phyloP scores from a whole-genome alignment of 139 green algal genomes.

The Auxenochlorella pyrenoidosa region DNA sequence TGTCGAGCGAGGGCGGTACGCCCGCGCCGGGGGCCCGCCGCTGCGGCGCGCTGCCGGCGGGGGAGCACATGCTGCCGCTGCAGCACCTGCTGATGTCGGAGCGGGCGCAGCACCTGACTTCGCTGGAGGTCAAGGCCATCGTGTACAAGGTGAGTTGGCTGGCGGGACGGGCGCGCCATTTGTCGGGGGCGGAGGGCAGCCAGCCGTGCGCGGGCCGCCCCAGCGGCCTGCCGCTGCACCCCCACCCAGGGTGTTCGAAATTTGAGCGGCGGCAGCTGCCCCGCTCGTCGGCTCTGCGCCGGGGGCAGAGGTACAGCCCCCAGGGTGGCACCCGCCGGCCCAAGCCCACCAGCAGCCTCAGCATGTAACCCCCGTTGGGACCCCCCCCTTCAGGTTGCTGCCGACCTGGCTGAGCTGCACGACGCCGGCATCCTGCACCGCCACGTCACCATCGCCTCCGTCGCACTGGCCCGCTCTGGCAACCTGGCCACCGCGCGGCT shows the following conservation, averaged over 20 bases:
- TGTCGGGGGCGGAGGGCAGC: no score
- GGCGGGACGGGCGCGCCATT: no score
- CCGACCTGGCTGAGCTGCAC: conserved; percentile 40
- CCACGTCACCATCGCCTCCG: conserved; percentile 41
- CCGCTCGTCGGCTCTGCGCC: no score
- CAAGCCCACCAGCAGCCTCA: no score
- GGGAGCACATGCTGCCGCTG: conserved; percentile 33
- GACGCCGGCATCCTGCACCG: conserved; percentile 40
- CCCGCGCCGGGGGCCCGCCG: not conserved
- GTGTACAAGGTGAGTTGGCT: conserved; percentile 15
- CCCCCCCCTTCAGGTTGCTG: not conserved
- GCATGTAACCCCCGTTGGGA: not conserved
- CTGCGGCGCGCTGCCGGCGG: not conserved
- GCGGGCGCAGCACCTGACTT: conserved; percentile 19
- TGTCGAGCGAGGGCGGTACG: not conserved
- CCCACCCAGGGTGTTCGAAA: no score
- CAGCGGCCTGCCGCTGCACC: no score
- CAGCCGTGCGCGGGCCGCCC: no score
- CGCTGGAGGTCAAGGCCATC: conserved; percentile 47
- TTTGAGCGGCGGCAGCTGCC: no score
- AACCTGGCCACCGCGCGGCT: conserved; percentile 35
- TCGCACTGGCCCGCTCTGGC: conserved; percentile 10
- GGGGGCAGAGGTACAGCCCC: no score
- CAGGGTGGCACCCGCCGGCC: no score
- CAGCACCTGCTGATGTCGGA: conserved; percentile 45